Base-by-base conservation (phyloP, 1,284 basidiomycete species). In the Bjerkandera adusta region DNA sequence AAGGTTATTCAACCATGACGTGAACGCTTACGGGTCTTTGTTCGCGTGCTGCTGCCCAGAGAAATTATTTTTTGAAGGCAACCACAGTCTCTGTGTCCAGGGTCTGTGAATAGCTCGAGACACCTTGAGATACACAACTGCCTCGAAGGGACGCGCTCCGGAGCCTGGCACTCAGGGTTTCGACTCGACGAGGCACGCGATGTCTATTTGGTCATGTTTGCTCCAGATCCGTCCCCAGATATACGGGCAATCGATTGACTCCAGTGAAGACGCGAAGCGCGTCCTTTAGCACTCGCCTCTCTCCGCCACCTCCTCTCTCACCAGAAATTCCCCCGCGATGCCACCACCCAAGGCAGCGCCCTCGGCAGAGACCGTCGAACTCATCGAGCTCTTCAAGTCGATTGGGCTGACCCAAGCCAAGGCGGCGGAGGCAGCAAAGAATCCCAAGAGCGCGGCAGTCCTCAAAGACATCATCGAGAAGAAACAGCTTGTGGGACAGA, bases 351-450 rank as follows among this genome's bases (percentile, higher is more conserved):
- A 68, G 57, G 55, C 56, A 49, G 55, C 58, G 12, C 15, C 41
- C 18, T 55, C 61, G n/a, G 50, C 63, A 26, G 65, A 68, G 30
- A 63, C 61, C 12, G 52, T 55, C 20, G 62, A 61, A 38, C 73
- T 87, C 46, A 73, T 89, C 42, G 61, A 75, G 27, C 75, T 90
- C 34, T 94, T 96, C 73, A 79, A 84, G 63, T 80, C 82, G 32
- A 85, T 95, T 50, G 91, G 91, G 21, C 73, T 97, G 41, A 77
- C 83, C 38, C 77, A 83, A 47, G 74, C 86, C 48, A 91, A 92
- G 63, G 90, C 94, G 0, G 76, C 79, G 18, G 93, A 97, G 62
- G 86, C 89, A 15, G 82, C 83, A 27, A 90, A 92, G 65, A 87
- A 78, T 49, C 68, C 85, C 5, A 95, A 91, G 72, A 80, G 79